Evolutionary conservation across 768 basidiomycete genomes (phyloP).

Genomic region (Mycena sanguinolenta): DNA sequence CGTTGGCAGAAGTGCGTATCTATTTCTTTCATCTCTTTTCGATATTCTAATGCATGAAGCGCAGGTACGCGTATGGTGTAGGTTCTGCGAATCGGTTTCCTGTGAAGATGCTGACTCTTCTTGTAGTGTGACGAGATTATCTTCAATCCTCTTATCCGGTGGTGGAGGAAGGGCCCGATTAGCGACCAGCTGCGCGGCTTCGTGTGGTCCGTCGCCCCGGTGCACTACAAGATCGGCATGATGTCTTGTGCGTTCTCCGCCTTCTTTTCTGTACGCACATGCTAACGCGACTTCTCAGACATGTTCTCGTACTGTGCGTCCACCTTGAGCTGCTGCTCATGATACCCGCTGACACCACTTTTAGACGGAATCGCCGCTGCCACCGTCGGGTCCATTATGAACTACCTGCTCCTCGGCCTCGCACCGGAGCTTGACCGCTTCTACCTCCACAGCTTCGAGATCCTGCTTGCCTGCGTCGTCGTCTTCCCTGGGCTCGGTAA

Average conservation of each 20-base stretch:
- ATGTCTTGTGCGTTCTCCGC: constrained; percentile 66
- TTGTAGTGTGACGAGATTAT: constrained; percentile 76
- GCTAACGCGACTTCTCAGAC: constrained; percentile 48
- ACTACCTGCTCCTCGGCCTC: constrained; percentile 83
- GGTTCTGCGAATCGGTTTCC: no score
- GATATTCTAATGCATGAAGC: no score
- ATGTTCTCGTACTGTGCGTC: constrained; percentile 34
- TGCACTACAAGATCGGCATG: constrained; percentile 88
- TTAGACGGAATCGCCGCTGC: constrained; percentile 77
- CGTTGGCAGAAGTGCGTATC: constrained; percentile 96
- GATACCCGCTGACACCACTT: constrained; percentile 9
- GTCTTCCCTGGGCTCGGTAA: constrained; percentile 87
- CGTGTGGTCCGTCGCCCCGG: constrained; percentile 80
- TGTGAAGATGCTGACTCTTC: constrained; percentile 19
- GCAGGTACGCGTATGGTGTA: constrained; percentile 67
- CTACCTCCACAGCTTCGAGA: constrained; percentile 86
- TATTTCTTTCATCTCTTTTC: no score
- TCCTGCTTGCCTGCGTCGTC: constrained; percentile 80
- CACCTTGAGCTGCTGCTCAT: constrained; percentile 1
- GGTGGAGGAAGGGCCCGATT: constrained; percentile 86
- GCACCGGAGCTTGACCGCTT: constrained; percentile 76
- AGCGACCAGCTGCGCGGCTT: constrained; percentile 80
- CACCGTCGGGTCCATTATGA: constrained; percentile 73
- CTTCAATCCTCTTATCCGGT: constrained; percentile 85
- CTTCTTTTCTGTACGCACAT: constrained; percentile 1